Conservation (phyloP, 441 rosid genomes). For the Gossypium lobatum region DNA sequence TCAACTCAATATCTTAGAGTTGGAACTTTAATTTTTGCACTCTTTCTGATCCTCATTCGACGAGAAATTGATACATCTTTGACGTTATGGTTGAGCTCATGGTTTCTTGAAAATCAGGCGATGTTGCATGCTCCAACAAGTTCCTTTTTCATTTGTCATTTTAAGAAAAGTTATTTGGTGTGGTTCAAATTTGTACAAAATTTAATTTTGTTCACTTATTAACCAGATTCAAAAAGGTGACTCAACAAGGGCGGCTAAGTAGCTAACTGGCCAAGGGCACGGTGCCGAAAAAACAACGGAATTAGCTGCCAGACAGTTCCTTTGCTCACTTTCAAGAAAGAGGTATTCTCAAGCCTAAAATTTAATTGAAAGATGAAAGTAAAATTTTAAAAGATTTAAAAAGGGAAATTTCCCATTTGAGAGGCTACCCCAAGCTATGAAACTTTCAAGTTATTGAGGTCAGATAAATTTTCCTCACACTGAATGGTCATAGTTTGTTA, state of each 20-base stretch:
- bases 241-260: not conserved
- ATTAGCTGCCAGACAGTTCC: not conserved
- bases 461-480: too few relatives aligned
- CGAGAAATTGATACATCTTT: not conserved
- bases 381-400: too few relatives aligned
- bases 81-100: not conserved
- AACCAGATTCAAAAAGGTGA: not conserved
- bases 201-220: not conserved
- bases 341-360: not conserved
- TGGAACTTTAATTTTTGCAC: not conserved
- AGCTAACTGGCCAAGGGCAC: not conserved
- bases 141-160: not conserved
- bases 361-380: not conserved
- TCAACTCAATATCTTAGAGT: not conserved
- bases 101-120: not conserved
- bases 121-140: not conserved
- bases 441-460: too few relatives aligned
- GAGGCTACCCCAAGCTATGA: too few relatives aligned
- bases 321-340: constrained; percentile 2
- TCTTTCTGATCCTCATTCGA: not conserved
- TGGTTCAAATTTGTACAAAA: not conserved
- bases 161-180: not conserved
- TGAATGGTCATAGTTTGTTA: not conserved
- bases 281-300: not conserved
- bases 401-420: too few relatives aligned